Evolutionary conservation across 2,329 filamentous ascomycete species (phyloP).

Genomic region (Bertia moriformis): DNA sequence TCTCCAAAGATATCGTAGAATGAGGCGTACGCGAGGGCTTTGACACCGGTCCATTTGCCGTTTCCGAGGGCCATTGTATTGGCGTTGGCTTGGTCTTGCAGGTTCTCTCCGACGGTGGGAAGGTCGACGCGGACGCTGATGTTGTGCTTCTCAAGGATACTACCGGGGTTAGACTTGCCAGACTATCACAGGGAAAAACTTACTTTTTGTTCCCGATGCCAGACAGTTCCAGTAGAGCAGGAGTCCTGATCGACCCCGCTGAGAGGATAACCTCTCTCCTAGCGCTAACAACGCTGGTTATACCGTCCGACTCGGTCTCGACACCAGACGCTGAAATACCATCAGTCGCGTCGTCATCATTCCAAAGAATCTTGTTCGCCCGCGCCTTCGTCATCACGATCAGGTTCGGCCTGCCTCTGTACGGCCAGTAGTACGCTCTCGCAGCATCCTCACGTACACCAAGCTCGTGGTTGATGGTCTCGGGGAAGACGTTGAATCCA

Average conservation of each 20-base stretch:
- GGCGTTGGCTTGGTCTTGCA: not conserved
- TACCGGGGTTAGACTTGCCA: not conserved
- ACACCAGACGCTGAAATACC: not conserved
- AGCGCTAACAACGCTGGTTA: not conserved
- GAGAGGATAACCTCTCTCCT: not conserved
- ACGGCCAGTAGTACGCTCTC: constrained; percentile 23
- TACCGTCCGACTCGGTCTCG: not conserved
- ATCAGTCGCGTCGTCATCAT: not conserved
- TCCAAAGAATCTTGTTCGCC: not conserved
- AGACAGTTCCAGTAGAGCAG: constrained; percentile 14
- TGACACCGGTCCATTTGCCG: not conserved
- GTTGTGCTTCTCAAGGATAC: too few species aligned
- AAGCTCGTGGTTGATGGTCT: constrained; percentile 19
- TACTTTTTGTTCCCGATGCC: constrained; percentile 16
- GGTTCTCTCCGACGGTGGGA: not conserved
- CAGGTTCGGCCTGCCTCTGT: constrained; percentile 21
- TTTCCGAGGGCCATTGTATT: too few species aligned
- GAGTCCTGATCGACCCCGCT: not conserved
- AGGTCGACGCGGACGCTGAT: not conserved
- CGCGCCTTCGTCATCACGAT: constrained; percentile 12
- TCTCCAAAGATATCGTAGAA: not conserved
- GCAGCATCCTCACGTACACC: constrained; percentile 24
- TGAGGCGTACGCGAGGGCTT: too few species aligned
- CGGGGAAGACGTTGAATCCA: constrained; percentile 21
- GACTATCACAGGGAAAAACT: not conserved